Percentiles rank a stretch among this genome's conserved stretches.
Evolutionary conservation across 306 rosid species (phyloP).

Genomic region (Betula pendula): DNA sequence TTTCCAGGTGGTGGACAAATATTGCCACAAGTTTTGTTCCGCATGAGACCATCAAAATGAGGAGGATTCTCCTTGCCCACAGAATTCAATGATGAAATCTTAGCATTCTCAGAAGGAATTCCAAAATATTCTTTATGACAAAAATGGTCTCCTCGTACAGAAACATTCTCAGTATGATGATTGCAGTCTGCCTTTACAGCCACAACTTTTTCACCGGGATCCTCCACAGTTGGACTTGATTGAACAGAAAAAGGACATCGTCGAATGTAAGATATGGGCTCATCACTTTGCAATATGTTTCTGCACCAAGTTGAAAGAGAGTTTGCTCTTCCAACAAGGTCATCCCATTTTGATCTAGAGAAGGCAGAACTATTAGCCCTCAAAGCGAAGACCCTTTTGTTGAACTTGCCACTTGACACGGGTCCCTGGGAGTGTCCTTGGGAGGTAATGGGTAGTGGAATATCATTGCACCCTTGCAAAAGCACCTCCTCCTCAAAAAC

Average conservation of each 20-base stretch:
- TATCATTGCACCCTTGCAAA: constrained; percentile 7
- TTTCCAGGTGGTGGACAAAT: constrained; percentile 57
- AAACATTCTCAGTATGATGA: background rate
- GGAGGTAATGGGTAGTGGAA: constrained; percentile 7
- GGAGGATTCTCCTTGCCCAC: constrained; percentile 22
- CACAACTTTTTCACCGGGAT: constrained; percentile 25
- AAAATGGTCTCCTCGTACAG: background rate
- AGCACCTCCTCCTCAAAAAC: constrained; percentile 31
- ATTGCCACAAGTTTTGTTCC: constrained; percentile 9
- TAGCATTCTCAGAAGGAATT: constrained; percentile 19
- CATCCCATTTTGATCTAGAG: constrained; percentile 23
- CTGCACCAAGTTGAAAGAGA: constrained; percentile 49
- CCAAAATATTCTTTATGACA: constrained; percentile 19
- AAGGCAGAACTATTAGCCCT: constrained; percentile 7
- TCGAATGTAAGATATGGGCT: constrained; percentile 47
- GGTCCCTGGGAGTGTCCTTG: constrained; percentile 48
- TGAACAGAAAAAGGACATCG: constrained; percentile 13
- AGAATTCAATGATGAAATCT: constrained; percentile 13
- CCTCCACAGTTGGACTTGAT: constrained; percentile 21
- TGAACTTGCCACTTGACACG: constrained; percentile 36
- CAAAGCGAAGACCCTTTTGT: constrained; percentile 62
- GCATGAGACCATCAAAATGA: constrained; percentile 24
- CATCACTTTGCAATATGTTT: constrained; percentile 53
- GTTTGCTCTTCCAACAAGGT: constrained; percentile 41
- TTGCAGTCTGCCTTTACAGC: constrained; percentile 20